Conservation (phyloP, 225 moss, liverwort and hornwort genomes). For the Polytrichum commune region DNA sequence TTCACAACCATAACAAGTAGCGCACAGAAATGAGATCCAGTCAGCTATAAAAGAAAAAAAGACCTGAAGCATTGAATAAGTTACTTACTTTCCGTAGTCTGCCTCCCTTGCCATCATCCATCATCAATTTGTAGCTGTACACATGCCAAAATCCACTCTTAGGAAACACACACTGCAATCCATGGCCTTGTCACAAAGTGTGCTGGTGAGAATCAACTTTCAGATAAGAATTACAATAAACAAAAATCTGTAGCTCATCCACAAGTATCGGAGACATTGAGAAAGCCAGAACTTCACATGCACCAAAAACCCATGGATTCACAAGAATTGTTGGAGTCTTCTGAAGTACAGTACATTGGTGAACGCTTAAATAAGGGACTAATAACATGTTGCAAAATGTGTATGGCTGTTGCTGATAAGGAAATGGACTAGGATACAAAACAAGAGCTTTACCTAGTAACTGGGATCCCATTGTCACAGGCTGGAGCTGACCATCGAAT, state of each 20-base stretch:
- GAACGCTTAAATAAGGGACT: no score
- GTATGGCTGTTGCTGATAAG: not conserved
- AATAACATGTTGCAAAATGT: not conserved
- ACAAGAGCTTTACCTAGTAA: constrained; percentile 29
- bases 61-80: not conserved
- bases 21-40: not conserved
- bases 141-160: constrained; percentile 10
- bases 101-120: constrained; percentile 44
- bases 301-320: no score
- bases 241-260: no score
- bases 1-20: not conserved
- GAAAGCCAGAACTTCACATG: no score
- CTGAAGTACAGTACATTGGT: no score
- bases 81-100: constrained; percentile 18
- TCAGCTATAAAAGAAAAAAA: not conserved
- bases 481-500: constrained; percentile 39
- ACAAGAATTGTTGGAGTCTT: no score
- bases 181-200: no score
- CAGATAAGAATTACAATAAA: no score
- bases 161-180: no score
- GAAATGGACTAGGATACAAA: not conserved
- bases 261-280: no score
- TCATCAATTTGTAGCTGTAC: constrained; percentile 45
- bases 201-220: no score
- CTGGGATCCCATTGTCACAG: constrained; percentile 35